Conservation (phyloP, 2,329 filamentous ascomycete species). For the Albifimbria verrucaria region DNA sequence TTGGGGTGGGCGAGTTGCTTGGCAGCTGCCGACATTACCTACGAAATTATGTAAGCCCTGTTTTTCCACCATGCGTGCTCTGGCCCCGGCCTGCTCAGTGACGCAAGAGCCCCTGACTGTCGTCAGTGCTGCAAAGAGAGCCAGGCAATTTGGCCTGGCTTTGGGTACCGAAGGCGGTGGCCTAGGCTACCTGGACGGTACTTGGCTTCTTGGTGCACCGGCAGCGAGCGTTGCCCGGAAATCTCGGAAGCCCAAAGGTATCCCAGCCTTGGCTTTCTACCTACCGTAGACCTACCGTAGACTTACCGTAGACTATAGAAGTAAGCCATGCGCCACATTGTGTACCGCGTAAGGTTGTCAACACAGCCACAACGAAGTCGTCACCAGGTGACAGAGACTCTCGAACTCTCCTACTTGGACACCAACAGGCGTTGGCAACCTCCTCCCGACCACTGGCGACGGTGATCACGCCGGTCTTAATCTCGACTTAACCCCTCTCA, state of each 20-base stretch:
- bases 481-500: slow-evolving; percentile 2
- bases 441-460: slow-evolving; percentile 7
- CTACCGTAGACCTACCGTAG: background rate
- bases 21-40: too few species aligned
- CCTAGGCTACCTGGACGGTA: too few species aligned
- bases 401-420: slow-evolving; percentile 1
- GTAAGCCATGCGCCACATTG: slow-evolving; percentile 10
- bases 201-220: too few species aligned
- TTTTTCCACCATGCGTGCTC: background rate
- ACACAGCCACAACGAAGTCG: slow-evolving; percentile 27
- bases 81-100: background rate
- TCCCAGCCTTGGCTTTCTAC: background rate
- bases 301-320: background rate
- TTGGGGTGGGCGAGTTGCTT: background rate
- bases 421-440: background rate
- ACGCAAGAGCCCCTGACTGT: background rate
- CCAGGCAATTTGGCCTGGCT: background rate
- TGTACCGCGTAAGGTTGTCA: background rate
- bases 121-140: background rate
- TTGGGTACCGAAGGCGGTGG: background rate
- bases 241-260: background rate
- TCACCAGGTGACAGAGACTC: slow-evolving; percentile 21
- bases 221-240: background rate
- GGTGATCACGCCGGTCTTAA: slow-evolving; percentile 7
- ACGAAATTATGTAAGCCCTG: background rate